phyloP scores from a whole-genome alignment of 1,284 basidiomycete genomes.

The Paramarasmius palmivorus region DNA sequence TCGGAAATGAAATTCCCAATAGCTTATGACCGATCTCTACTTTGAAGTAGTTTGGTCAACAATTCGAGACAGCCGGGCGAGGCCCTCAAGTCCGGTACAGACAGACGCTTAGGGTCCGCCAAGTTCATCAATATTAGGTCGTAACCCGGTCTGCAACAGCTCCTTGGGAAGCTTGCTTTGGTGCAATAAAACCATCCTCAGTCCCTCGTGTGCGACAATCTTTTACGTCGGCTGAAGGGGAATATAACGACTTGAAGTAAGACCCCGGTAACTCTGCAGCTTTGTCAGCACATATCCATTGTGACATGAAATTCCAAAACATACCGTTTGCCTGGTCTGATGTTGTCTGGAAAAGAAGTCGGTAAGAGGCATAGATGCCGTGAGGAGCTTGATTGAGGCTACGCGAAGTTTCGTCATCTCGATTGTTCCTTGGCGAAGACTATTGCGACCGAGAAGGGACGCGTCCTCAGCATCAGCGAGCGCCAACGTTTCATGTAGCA shows the following conservation, averaged over 20 bases:
- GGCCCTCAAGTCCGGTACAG: slow-evolving; percentile 93
- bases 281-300: neutral
- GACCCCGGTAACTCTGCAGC: slow-evolving; percentile 81
- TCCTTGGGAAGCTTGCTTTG: slow-evolving; percentile 96
- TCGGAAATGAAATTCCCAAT: slow-evolving; percentile 93
- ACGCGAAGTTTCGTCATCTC: slow-evolving; percentile 94
- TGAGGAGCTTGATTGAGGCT: slow-evolving; percentile 91
- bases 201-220: slow-evolving; percentile 94
- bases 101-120: slow-evolving; percentile 93
- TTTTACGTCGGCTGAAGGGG: slow-evolving; percentile 90
- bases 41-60: slow-evolving; percentile 98
- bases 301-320: slow-evolving; percentile 15
- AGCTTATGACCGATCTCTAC: slow-evolving; percentile 99
- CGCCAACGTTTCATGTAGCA: slow-evolving; percentile 93
- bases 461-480: slow-evolving; percentile 95
- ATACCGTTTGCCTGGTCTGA: slow-evolving; percentile 84
- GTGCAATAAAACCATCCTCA: slow-evolving; percentile 87
- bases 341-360: slow-evolving; percentile 88
- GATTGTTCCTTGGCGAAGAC: slow-evolving; percentile 77
- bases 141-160: slow-evolving; percentile 90
- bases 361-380: slow-evolving; percentile 92
- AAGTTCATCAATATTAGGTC: slow-evolving; percentile 98
- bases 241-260: slow-evolving; percentile 99
- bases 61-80: slow-evolving; percentile 95
- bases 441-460: slow-evolving; percentile 74